Evolutionary conservation across 2,329 filamentous ascomycete genomes (phyloP).

Genomic region (Talaromyces albobiverticillius): DNA sequence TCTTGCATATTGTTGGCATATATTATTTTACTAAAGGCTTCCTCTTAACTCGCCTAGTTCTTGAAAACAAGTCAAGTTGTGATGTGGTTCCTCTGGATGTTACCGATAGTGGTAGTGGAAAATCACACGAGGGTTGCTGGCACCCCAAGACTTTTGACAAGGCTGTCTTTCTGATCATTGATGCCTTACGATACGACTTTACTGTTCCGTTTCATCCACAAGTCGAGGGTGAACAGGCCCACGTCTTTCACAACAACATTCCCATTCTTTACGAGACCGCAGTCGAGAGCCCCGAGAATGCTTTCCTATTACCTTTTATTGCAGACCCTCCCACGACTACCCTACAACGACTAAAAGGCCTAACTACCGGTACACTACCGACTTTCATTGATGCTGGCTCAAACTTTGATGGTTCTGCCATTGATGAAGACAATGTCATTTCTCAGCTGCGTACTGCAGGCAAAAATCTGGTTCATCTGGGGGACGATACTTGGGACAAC

Average conservation of each 20-base stretch:
- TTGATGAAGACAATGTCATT: conserved; percentile 84
- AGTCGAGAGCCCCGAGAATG: conserved; percentile 69
- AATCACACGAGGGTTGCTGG: conserved; percentile 74
- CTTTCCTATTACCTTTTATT: conserved; percentile 90
- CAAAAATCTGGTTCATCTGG: conserved; percentile 83
- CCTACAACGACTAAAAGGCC: conserved; percentile 83
- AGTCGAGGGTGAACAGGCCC: conserved; percentile 43
- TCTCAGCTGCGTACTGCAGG: conserved; percentile 62
- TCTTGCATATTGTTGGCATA: conserved; percentile 75
- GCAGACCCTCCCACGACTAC: conserved; percentile 95
- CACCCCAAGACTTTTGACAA: conserved; percentile 91
- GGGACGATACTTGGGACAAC: conserved; percentile 96
- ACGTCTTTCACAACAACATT: conserved; percentile 81
- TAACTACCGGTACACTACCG: conserved; percentile 91
- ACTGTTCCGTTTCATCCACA: conserved; percentile 70
- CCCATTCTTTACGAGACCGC: conserved; percentile 84
- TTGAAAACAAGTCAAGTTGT: conserved; percentile 74
- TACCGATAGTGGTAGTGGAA: conserved; percentile 15
- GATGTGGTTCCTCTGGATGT: conserved; percentile 60
- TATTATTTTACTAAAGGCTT: conserved; percentile 95
- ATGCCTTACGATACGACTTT: conserved; percentile 95
- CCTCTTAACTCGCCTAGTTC: conserved; percentile 78
- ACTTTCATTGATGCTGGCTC: conserved; percentile 93
- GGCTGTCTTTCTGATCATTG: conserved; percentile 84
- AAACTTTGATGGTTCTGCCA: conserved; percentile 91